Percentiles rank a stretch among this genome's conserved stretches.
Evolutionary conservation across 1,139 yeast genomes (phyloP).

Genomic region (Geotrichum australiense): DNA sequence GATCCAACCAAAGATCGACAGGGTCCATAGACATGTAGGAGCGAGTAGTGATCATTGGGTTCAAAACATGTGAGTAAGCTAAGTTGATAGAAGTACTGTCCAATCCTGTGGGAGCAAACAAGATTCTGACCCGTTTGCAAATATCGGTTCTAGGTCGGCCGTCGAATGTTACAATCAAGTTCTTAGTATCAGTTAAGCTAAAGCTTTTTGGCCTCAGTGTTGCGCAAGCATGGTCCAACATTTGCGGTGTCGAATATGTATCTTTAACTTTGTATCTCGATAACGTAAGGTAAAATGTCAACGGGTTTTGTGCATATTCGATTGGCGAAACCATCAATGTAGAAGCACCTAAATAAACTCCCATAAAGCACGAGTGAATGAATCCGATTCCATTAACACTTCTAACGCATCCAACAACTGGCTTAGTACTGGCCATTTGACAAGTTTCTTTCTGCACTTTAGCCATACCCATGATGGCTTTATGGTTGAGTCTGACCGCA

Average conservation of each 20-base stretch:
- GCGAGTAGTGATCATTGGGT: conserved; percentile 78
- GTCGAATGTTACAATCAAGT: conserved; percentile 76
- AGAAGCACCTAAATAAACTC: conserved; percentile 79
- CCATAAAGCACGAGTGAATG: conserved; percentile 71
- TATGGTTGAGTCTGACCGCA: conserved; percentile 59
- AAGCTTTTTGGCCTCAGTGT: conserved; percentile 59
- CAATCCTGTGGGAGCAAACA: conserved; percentile 59
- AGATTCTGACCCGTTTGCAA: conserved; percentile 49
- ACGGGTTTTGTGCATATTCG: conserved; percentile 71
- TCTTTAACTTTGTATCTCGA: conserved; percentile 80
- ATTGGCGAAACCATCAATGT: conserved; percentile 76
- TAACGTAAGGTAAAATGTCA: conserved; percentile 61
- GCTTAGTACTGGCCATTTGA: conserved; percentile 62
- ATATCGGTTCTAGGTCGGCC: conserved; percentile 63
- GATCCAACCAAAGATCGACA: conserved; percentile 78
- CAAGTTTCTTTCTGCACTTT: conserved; percentile 90
- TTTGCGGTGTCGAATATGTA: conserved; percentile 76
- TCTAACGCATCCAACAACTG: conserved; percentile 81
- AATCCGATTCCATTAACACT: conserved; percentile 85
- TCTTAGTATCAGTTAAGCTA: conserved; percentile 57
- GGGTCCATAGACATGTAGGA: conserved; percentile 89
- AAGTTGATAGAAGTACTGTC: conserved; percentile 67
- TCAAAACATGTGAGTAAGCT: conserved; percentile 70
- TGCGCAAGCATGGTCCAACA: conserved; percentile 68
- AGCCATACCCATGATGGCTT: conserved; percentile 66